Base-by-base conservation (phyloP, 352 stramenopile genomes). In the Phytophthora cryptogea region DNA sequence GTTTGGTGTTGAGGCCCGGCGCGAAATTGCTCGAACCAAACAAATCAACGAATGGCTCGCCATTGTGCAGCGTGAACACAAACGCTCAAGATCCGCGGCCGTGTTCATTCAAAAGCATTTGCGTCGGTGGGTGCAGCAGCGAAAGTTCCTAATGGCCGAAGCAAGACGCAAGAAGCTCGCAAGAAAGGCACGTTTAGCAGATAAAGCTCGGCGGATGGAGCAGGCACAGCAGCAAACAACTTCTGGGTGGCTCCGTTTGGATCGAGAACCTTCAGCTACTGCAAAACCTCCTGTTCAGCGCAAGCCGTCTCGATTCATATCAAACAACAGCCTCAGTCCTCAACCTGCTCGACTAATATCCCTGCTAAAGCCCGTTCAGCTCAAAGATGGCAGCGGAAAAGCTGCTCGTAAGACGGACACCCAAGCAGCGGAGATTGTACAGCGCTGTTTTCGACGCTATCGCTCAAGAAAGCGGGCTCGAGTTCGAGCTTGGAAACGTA, bases 31-130 rank as follows among this genome's bases (percentile, higher is more conserved):
- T 54, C 8, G 41, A 6, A 54, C 17, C 1, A 64, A 63, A 20
- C 51, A 68, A 39, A 42, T 68, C 2, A n/a, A 50, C 13, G 60
- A 71, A 30, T 81, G 69, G 68, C 44, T 75, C 9, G 33, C 16
- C 30, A 14, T 72, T 16, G 41, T 79, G 0, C 55, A 61, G 23
- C 48, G 51, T 11, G 66, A 83, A 33, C 63, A 74, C 28, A 10
- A 55, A 7, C 50, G 47, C 1, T 59, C 51, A 4, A 42, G 41
- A n/a, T 8, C 23, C 14, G 70, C 69, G 0, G 70, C 73, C 4
- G 14, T 81, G 5, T 13, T 61, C 4, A 81, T 90, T 30, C 80
- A 90, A 23, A 81, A 75, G 39, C 57, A 85, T 5, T 51, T 86
- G 8, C 61, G 59, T 1, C 53, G 76, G 3, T 90, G 78, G 76